Evolutionary conservation across 2,329 filamentous ascomycete species (phyloP).

Genomic region (Penicillium sp.): DNA sequence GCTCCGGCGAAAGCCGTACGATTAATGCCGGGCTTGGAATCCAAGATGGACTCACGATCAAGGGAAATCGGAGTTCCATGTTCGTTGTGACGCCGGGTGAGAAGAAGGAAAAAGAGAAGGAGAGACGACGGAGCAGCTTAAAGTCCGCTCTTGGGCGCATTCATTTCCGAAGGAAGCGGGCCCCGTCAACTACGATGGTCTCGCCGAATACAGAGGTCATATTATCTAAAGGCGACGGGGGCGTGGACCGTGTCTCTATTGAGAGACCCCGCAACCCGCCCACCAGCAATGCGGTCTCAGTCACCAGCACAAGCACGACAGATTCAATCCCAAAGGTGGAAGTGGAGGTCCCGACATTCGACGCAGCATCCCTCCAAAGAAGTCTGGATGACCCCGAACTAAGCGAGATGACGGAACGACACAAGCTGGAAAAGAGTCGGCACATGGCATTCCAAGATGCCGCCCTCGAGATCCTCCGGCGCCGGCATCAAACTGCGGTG

Average conservation of each 20-base stretch:
- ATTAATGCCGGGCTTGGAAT: constrained; percentile 16
- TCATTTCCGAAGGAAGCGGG: constrained; percentile 36
- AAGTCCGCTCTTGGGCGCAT: constrained; percentile 38
- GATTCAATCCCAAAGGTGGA: constrained; percentile 27
- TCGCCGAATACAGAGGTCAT: constrained; percentile 31
- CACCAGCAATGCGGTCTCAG: constrained; percentile 1
- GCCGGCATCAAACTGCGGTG: constrained; percentile 31
- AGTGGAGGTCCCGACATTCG: constrained; percentile 37
- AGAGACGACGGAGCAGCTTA: constrained; percentile 33
- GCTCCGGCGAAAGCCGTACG: constrained; percentile 35
- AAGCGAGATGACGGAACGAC: constrained; percentile 31
- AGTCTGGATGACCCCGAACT: constrained; percentile 36
- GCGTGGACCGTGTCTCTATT: constrained; percentile 39
- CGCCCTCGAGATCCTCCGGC: constrained; percentile 30
- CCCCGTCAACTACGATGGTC: constrained; percentile 28
- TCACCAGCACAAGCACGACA: constrained; percentile 14
- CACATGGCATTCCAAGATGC: constrained; percentile 38
- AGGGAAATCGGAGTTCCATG: constrained; percentile 27
- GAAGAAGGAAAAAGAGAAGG: constrained; percentile 34
- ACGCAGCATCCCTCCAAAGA: constrained; percentile 36
- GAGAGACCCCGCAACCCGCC: constrained; percentile 20
- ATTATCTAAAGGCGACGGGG: constrained; percentile 25
- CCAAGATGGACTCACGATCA: constrained; percentile 13
- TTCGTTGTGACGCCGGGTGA: constrained; percentile 29
- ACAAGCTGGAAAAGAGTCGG: constrained; percentile 30